Evolutionary conservation across 345 rosid species (phyloP), one percentile per base, ranked within the genome.

Genomic region (Geranium brycei): DNA sequence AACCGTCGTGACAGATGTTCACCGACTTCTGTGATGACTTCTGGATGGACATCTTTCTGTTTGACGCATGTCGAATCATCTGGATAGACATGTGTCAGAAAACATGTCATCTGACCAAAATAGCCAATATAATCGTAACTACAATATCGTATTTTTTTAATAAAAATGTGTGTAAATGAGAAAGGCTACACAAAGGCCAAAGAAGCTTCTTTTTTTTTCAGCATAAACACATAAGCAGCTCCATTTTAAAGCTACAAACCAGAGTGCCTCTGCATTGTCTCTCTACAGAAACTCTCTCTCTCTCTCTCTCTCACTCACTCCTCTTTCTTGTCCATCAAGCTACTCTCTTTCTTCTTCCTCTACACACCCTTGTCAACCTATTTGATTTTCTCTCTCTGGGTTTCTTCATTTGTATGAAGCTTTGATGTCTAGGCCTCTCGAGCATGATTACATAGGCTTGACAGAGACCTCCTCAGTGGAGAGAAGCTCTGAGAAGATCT

Each of bases 371-470:
- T 35, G 5, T 35, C 41, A 35, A 4, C 28, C 28, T 23, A 23
- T 23, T 23, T 23, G 28, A 23, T 35, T 35, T 57, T 16, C 7
- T 7, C 30, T 60, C 31, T 58, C 38, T 51, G 11, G 67, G 58
- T 18, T 17, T 31, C n/a, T 12, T 5, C 19, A 17, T 17, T 1
- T 0, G 30, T 65, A 47, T 51, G 58, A 41, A 71, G 59, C 71
- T 70, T 71, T 72, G 60, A 86, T 83, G 86, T 76, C 81, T 76
- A 17, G 70, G 57, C 82, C 85, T 23, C 63, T 70, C 7, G 91
- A 82, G 55, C 87, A 83, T 80, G 91, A 82, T 77, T 86, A 83
- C 88, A 81, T 83, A 78, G 88, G 87, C 74, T 67, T 83, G 31
- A 31, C 77, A 64, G 83, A 75, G 69, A 17, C 75, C 71, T 71